Conservation (phyloP, 1,139 yeast genomes). For the Zhuliangozyma blackwelliae region DNA sequence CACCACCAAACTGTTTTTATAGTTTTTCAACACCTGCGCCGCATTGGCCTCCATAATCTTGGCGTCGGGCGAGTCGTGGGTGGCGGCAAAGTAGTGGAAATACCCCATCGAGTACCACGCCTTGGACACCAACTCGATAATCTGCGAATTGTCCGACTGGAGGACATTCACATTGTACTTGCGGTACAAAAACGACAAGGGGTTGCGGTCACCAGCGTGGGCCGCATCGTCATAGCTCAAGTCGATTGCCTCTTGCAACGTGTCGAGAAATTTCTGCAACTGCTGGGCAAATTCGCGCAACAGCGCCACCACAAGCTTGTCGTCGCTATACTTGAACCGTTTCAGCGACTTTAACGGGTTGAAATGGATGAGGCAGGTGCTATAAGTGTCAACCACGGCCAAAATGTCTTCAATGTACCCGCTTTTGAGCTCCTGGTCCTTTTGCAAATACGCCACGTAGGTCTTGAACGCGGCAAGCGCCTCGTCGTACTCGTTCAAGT, state of each 20-base stretch:
- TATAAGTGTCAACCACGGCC: constrained; percentile 32
- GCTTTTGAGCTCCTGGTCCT: constrained; percentile 30
- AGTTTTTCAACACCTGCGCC: constrained; percentile 17
- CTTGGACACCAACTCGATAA: constrained; percentile 29
- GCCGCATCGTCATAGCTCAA: constrained; percentile 27
- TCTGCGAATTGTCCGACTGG: constrained; percentile 25
- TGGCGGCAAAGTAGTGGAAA: constrained; percentile 27
- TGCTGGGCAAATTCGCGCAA: constrained; percentile 17
- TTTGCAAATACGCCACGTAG: constrained; percentile 29
- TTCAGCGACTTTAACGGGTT: constrained; percentile 33
- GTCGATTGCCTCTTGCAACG: constrained; percentile 21
- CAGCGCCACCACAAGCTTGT: constrained; percentile 18
- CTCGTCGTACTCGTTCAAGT: constrained; percentile 38
- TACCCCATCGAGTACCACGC: constrained; percentile 41
- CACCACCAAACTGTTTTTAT: constrained; percentile 36
- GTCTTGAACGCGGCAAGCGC: constrained; percentile 43
- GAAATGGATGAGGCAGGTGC: constrained; percentile 31
- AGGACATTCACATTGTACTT: constrained; percentile 34
- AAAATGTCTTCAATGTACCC: constrained; percentile 33
- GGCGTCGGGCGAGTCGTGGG: constrained; percentile 23
- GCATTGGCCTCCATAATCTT: constrained; percentile 17
- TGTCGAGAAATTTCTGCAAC: constrained; percentile 21
- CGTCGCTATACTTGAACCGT: constrained; percentile 25
- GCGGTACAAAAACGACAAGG: constrained; percentile 35
- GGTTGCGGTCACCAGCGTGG: constrained; percentile 13